Conservation (phyloP, 2,329 filamentous ascomycete genomes). For the Trichophyton simii region DNA sequence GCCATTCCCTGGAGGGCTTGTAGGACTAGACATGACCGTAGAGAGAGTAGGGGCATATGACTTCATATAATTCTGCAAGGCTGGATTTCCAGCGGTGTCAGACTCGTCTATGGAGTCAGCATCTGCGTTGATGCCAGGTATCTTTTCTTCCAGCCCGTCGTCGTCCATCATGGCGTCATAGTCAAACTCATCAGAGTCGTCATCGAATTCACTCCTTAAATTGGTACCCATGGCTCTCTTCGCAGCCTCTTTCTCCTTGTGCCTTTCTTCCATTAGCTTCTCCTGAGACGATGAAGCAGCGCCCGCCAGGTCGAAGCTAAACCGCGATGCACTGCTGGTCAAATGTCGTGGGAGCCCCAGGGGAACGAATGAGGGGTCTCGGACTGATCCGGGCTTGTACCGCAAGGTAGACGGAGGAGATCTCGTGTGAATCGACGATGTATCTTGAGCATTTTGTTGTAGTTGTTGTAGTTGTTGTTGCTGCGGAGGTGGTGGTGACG, state of each 20-base stretch:
- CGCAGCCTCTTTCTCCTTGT: slow-evolving; percentile 42
- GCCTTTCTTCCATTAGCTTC: slow-evolving; percentile 50
- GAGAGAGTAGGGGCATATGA: slow-evolving; percentile 23
- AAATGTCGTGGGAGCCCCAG: slow-evolving; percentile 35
- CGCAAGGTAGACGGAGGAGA: slow-evolving; percentile 1
- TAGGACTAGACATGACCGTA: slow-evolving; percentile 21
- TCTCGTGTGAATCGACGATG: background rate
- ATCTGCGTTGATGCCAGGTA: slow-evolving; percentile 38
- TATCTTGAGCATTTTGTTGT: background rate
- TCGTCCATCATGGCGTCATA: slow-evolving; percentile 34
- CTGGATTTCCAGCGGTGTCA: background rate
- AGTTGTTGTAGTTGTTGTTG: background rate
- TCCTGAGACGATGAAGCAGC: slow-evolving; percentile 48
- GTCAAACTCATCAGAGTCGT: slow-evolving; percentile 28
- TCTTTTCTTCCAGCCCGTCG: slow-evolving; percentile 34
- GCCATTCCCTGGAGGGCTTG: background rate
- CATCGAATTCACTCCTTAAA: slow-evolving; percentile 28
- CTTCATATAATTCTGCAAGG: background rate
- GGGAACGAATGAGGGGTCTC: slow-evolving; percentile 16
- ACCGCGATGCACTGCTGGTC: slow-evolving; percentile 48
- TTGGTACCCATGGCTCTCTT: slow-evolving; percentile 23
- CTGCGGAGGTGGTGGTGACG: background rate
- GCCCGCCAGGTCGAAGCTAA: slow-evolving; percentile 52
- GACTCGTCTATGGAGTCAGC: slow-evolving; percentile 30
- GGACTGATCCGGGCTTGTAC: slow-evolving; percentile 7